phyloP scores from a whole-genome alignment of 495 filamentous ascomycete species.

The Lasiosphaeria ovina region DNA sequence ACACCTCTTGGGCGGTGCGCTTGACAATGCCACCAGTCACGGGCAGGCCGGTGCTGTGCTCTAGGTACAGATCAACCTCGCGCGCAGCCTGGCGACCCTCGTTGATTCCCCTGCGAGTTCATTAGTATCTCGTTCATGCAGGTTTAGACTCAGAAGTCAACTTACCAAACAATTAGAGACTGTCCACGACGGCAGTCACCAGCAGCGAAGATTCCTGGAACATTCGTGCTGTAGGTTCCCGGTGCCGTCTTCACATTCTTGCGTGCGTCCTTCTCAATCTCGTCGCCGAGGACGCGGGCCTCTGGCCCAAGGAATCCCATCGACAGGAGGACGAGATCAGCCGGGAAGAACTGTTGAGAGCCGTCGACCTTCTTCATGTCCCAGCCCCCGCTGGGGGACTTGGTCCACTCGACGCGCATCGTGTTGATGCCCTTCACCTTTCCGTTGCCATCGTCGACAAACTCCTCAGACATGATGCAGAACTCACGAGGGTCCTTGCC shows the following conservation, averaged over 20 bases:
- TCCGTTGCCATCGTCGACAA: constrained; percentile 86
- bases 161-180: constrained; percentile 96
- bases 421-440: constrained; percentile 97
- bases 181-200: constrained; percentile 97
- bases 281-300: constrained; percentile 78
- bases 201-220: constrained; percentile 89
- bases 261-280: constrained; percentile 86
- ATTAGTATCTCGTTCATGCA: constrained; percentile 25
- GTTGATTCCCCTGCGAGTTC: constrained; percentile 82
- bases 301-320: constrained; percentile 99
- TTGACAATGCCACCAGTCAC: constrained; percentile 95
- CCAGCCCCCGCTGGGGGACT: constrained; percentile 86
- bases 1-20: constrained; percentile 68
- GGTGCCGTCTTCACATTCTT: constrained; percentile 98
- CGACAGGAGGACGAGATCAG: constrained; percentile 91
- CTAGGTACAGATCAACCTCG: constrained; percentile 89
- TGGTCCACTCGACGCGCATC: constrained; percentile 95
- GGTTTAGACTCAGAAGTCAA: neutral
- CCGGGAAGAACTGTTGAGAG: constrained; percentile 95
- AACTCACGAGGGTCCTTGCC: constrained; percentile 97
- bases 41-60: constrained; percentile 75
- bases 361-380: constrained; percentile 99
- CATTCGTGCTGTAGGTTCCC: constrained; percentile 84
- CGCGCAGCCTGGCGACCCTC: constrained; percentile 93
- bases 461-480: constrained; percentile 98